Evolutionary conservation across 139 green algal species (phyloP), one percentile per base, ranked within the genome.

Genomic region (Choricystis sp.): DNA sequence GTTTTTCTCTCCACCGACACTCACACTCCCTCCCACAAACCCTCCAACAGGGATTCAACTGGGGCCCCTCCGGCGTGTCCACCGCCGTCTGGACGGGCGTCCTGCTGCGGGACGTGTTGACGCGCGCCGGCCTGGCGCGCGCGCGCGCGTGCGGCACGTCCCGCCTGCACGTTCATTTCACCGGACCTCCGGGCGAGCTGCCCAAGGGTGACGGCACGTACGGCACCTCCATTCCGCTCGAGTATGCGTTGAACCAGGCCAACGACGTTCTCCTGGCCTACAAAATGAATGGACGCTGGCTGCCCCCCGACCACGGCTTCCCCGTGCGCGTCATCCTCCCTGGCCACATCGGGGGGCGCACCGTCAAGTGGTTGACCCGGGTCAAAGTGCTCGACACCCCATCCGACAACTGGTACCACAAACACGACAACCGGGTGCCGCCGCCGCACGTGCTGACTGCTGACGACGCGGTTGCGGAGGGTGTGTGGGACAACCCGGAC

Each of bases 401-500:
- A 73, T 81, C 57, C 24, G 59, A 90, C 68, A 98, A 96, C 81
- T 89, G 89, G 76, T 99, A 99, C 77, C 93, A 99, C 76, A 96
- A 84, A 73, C 74, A 87, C 56, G 93, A 99, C 83, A 99, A 99
- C 84, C 81, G 89, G 3, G 89, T 99, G 69, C 77, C 98, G 70
- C 93, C 93, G 9, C 71, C 77, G 0, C 83, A 94, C 64, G 87
- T 99, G 31, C 40, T 21, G 9, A 52, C 40, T 9, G 9, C 40
- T 52, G 89, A 97, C 63, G 86, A 89, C 63, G 81, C 85, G 64
- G 71, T 80, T 57, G 69, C 73, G 49, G 90, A 94, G 68, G 85
- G 85, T 55, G 97, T 88, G 90, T 98, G 92, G 91, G 94, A 84
- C 81, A 92, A 95, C 67, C 88, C 90, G 2, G 92, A 98, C 66